Evolutionary conservation across 176 grass and related monocot species (phyloP).

Genomic region (Panicum miliaceum): DNA sequence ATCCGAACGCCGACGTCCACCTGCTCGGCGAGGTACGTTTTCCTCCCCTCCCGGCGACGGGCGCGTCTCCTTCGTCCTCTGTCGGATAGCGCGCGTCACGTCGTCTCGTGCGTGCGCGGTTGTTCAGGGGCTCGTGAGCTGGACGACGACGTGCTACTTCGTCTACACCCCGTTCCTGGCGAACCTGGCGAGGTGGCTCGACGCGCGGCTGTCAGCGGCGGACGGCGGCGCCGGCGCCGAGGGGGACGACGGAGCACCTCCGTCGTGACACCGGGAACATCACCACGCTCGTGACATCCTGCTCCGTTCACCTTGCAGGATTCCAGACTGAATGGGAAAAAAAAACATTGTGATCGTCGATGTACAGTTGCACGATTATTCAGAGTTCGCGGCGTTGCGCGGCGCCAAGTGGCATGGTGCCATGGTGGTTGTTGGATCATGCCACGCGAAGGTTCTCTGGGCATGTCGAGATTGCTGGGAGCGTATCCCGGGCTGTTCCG

Average conservation of each 20-base stretch:
- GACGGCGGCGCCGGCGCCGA: not conserved
- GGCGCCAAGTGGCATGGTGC: not conserved
- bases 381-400: not conserved
- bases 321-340: not conserved
- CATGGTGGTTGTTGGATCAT: not conserved
- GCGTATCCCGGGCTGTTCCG: not conserved
- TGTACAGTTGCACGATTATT: not conserved
- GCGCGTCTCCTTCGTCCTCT: not conserved
- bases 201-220: constrained; percentile 12
- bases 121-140: constrained; percentile 84
- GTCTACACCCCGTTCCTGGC: constrained; percentile 82
- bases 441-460: not conserved
- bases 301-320: not conserved
- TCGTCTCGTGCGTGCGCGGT: not conserved
- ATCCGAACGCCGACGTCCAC: constrained; percentile 78
- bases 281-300: not conserved
- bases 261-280: not conserved
- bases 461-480: not conserved
- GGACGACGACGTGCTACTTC: constrained; percentile 93
- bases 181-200: constrained; percentile 80
- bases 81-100: not conserved
- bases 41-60: not conserved
- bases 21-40: constrained; percentile 71
- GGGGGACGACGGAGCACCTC: constrained; percentile 11
- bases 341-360: not conserved